phyloP scores from a whole-genome alignment of 2,329 filamentous ascomycete species.

The Cyphellophora attinorum region DNA sequence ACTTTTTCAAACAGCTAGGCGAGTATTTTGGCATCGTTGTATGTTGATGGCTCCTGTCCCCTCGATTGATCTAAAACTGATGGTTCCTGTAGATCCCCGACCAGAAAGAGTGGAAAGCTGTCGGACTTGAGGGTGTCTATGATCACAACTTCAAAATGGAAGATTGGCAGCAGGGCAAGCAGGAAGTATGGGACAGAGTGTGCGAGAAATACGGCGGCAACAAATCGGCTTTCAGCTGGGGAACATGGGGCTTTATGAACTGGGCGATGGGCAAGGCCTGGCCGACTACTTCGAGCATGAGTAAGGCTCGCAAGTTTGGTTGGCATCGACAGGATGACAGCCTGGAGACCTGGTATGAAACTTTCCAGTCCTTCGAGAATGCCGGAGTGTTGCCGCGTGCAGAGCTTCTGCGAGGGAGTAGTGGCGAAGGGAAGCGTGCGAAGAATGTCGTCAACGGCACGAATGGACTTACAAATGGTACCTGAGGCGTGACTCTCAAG shows the following conservation, averaged over 20 bases:
- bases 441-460: too few species aligned
- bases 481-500: too few species aligned
- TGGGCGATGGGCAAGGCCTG: slow-evolving; percentile 10
- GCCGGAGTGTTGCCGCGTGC: too few species aligned
- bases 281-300: slow-evolving; percentile 16
- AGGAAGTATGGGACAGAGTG: slow-evolving; percentile 3
- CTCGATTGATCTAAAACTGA: not conserved
- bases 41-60: not conserved
- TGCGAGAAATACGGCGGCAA: slow-evolving; percentile 5
- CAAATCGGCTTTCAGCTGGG: slow-evolving; percentile 3
- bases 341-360: too few species aligned
- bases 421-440: too few species aligned
- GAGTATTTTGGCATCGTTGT: slow-evolving; percentile 3
- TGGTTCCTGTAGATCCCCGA: slow-evolving; percentile 1
- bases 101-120: not conserved
- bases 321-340: too few species aligned
- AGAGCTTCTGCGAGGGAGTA: too few species aligned
- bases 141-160: slow-evolving; percentile 12
- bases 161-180: slow-evolving; percentile 12
- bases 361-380: too few species aligned
- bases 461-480: too few species aligned
- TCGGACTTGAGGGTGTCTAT: too few species aligned
- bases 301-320: slow-evolving; percentile 18
- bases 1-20: slow-evolving; percentile 2
- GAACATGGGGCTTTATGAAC: slow-evolving; percentile 3